Conservation (phyloP, 768 basidiomycete genomes). For the Mycena chlorophos region DNA sequence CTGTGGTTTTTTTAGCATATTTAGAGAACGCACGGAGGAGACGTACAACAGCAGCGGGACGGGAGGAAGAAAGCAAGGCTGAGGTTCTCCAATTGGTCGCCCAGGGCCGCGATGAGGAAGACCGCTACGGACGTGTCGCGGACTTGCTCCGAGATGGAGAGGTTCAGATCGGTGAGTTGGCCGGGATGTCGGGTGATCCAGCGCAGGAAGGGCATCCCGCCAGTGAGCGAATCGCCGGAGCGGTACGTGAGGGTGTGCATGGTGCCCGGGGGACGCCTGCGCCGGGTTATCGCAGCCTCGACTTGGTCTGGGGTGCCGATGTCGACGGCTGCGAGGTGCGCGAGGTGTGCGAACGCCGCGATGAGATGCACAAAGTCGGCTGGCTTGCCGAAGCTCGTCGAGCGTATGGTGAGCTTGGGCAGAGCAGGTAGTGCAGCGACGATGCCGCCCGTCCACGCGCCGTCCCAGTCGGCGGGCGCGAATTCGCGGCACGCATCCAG, state of each 20-base stretch:
- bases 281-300: slow-evolving; percentile 5
- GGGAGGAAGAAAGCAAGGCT: slow-evolving; percentile 11
- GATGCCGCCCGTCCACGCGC: slow-evolving; percentile 14
- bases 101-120: slow-evolving; percentile 10
- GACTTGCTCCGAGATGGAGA: slow-evolving; percentile 14
- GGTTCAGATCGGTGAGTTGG: slow-evolving; percentile 8
- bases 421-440: slow-evolving; percentile 9
- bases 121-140: slow-evolving; percentile 16
- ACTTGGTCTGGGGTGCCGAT: slow-evolving; percentile 17
- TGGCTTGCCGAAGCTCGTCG: slow-evolving; percentile 11
- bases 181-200: slow-evolving; percentile 16
- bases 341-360: slow-evolving; percentile 12
- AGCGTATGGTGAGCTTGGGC: slow-evolving; percentile 2
- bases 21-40: background rate
- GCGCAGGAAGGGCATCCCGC: slow-evolving; percentile 13
- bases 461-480: slow-evolving; percentile 8
- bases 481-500: slow-evolving; percentile 17
- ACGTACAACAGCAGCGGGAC: slow-evolving; percentile 12
- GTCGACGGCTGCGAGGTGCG: slow-evolving; percentile 11
- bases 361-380: slow-evolving; percentile 18
- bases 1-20: background rate
- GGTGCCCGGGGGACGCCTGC: slow-evolving; percentile 1
- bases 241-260: slow-evolving; percentile 6
- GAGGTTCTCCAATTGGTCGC: slow-evolving; percentile 6
- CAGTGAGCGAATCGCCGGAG: slow-evolving; percentile 11